Percentiles rank a stretch among this genome's conserved stretches.
Conservation (phyloP, 2,329 filamentous ascomycete genomes). For the Fusarium lyarnte region DNA sequence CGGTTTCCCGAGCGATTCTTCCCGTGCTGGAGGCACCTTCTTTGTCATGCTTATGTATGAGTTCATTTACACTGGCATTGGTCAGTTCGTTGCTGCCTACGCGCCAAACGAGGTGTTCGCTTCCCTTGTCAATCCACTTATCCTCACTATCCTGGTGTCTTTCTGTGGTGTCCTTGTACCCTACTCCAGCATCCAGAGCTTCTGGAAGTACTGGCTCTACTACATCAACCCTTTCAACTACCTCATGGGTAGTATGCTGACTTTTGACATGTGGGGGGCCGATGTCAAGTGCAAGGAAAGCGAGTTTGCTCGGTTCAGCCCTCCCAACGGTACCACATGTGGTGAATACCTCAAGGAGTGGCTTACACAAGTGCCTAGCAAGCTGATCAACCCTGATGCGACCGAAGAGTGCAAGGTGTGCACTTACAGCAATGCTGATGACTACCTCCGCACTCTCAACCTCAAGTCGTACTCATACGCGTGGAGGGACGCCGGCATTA, state of each 20-base stretch:
- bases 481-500: conserved; percentile 72
- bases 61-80: conserved; percentile 68
- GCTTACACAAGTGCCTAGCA: conserved; percentile 53
- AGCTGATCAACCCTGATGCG: conserved; percentile 69
- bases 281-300: conserved; percentile 56
- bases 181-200: conserved; percentile 67
- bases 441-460: conserved; percentile 69
- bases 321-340: conserved; percentile 64
- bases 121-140: conserved; percentile 64
- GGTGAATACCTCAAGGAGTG: conserved; percentile 65
- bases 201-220: conserved; percentile 76
- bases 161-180: conserved; percentile 83
- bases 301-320: conserved; percentile 64
- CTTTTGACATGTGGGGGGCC: conserved; percentile 60
- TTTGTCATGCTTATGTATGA: conserved; percentile 69
- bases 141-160: conserved; percentile 68
- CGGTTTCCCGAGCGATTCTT: conserved; percentile 56
- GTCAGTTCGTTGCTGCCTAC: conserved; percentile 71
- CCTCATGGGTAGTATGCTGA: conserved; percentile 64
- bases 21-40: conserved; percentile 61
- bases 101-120: conserved; percentile 70
- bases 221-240: conserved; percentile 71
- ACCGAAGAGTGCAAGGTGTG: conserved; percentile 68
- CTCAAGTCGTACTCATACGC: conserved; percentile 69
- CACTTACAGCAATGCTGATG: conserved; percentile 64